Evolutionary conservation across 2,329 filamentous ascomycete species (phyloP), one percentile per base, ranked within the genome.

Genomic region (Neofusicoccum kwambonambiense): DNA sequence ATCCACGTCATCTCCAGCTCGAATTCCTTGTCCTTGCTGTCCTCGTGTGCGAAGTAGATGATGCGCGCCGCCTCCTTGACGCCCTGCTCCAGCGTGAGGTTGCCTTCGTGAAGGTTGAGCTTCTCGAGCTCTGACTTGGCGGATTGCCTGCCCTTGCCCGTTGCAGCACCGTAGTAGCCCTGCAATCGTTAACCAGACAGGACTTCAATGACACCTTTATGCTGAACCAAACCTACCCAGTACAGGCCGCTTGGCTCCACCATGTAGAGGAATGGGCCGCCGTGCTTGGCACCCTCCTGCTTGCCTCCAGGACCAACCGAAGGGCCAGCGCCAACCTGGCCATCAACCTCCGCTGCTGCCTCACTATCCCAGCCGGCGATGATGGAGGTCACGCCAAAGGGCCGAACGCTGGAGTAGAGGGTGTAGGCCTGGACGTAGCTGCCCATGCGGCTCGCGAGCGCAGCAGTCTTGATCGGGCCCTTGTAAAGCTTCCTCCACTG

Each of bases 1-100:
- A 98, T 91, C 95, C 95, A 99, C 66, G 92, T 96, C 93, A 99
- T 96, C 83, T 99, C 95, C 66, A 99, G 84, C 87, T 99, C 95
- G 75, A 98, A 99, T 70, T 98, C 95, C 85, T 99, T 99, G 82
- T 98, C 95, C 83, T 98, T 98, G 85, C 94, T 98, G 79, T 99
- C 95, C 79, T 98, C 95, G 77, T 99, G 95, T 56, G 94, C 93
- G 67, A 97, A 88, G 78, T 97, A 96, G 80, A 99, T 98, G 80
- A 99, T 99, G 67, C 93, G 85, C 64, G 95, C 95, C 39, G 95
- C 95, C 83, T 98, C 91, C 84, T 96, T 97, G 74, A 99, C 92
- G 58, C 90, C 95, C 75, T 98, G 89, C 75, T 90, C 83, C 66
- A 99, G 83, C 67, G 89, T 91, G 63, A 98, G 85, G 57, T 85